Conservation (phyloP, 140 eudicot species). For the Oenanthe javanica region DNA sequence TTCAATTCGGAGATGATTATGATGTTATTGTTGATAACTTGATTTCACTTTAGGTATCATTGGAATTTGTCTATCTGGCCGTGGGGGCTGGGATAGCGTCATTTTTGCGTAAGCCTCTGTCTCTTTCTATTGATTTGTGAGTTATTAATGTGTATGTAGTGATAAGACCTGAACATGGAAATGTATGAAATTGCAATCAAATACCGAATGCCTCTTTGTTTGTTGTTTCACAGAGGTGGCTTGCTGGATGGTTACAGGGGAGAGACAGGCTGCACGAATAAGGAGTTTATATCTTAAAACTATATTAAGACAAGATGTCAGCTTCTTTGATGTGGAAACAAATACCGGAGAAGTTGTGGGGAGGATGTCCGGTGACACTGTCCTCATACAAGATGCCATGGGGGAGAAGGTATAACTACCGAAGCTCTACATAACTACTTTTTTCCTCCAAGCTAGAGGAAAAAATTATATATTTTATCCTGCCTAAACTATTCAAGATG, state of each 20-base stretch:
- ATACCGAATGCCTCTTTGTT: not conserved
- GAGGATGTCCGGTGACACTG: conserved; percentile 34
- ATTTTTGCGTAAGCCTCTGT: conserved; percentile 4
- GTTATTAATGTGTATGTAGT: not conserved
- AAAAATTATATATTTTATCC: not conserved
- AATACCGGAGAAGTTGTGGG: conserved; percentile 31
- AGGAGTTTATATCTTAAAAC: conserved; percentile 27
- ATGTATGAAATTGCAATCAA: conserved; percentile 13
- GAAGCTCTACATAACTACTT: not conserved
- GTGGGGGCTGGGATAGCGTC: conserved; percentile 6
- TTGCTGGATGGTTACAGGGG: conserved; percentile 42
- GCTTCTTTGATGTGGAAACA: conserved; percentile 32
- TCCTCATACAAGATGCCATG: conserved; percentile 36
- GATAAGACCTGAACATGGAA: not conserved
- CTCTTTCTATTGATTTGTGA: not conserved
- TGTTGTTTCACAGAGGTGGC: conserved; percentile 27
- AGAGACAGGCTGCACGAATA: conserved; percentile 32
- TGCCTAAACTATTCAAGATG: not conserved
- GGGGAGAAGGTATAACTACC: conserved; percentile 27
- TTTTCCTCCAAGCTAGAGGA: not conserved
- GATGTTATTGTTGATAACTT: not conserved
- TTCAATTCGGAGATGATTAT: not conserved
- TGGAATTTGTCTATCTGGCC: conserved; percentile 11
- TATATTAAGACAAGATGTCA: conserved; percentile 29
- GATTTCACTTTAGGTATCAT: conserved; percentile 3